Base-by-base conservation (phyloP, 2,329 filamentous ascomycete species). In the Fusarium mangiferae region DNA sequence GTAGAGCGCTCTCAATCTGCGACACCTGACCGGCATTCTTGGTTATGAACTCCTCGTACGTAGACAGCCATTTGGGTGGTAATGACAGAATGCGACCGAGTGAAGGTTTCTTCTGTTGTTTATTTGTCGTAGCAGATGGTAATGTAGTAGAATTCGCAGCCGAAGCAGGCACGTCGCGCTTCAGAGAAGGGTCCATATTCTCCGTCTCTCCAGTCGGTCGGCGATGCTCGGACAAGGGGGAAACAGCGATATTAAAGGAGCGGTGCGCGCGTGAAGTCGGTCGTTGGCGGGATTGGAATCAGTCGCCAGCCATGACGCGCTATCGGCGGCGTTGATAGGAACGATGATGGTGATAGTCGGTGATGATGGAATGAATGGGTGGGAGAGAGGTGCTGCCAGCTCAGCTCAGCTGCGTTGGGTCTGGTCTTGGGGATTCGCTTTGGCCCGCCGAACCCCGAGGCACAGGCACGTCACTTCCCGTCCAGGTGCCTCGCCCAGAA, bases 1-100 rank as follows among this genome's bases (percentile, higher is more conserved):
- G 91, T 80, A 99, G 85, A 20, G 95, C 94, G 72, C 94, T 97
- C 85, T 99, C 96, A 73, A 99, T 96, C 85, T 98, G 95, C 56
- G 94, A 94, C 60, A 99, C 95, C 68, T 97, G 94, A 79, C 94
- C 93, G 70, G 95, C 92, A 82, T 99, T 99, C 85, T 96, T 96
- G 72, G 94, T 93, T 85, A 99, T 96, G 84, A 98, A 98, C 74
- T 96, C 92, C 79, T 91, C 91, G 83, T 97, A 97, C 84, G 91
- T 89, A 74, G 87, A 84, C 60, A 94, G 85, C 90, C 90, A 93
- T 82, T 87, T 87, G 33, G 91, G 87, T 55, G 91, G 90, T 77
- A 91, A 82, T 46, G 89, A 86, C 54, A 92, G 83, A 70, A 88
- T 78, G 54, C 79, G 78, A 39, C 78, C 78, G n/a, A 78, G 62